These are phyloP conservation scores for Funneliformis caledonium DNA, from an alignment of 371 early-diverging fungal species.

Conservation along the genomic window DNA sequence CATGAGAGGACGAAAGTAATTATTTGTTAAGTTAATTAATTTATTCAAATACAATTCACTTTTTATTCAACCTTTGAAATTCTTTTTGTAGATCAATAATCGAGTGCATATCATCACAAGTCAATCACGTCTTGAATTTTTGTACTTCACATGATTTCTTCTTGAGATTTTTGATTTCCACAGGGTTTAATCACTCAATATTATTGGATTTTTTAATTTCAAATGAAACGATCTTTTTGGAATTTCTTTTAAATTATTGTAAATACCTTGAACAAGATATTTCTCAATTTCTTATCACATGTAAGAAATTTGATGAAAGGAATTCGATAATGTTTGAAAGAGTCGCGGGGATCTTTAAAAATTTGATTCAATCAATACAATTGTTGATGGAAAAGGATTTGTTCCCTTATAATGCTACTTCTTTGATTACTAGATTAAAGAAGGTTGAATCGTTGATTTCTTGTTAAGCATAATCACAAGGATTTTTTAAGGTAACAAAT, in stretches of 20 bases:
- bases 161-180: constrained; percentile 12
- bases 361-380: constrained; percentile 14
- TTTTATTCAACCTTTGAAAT: not conserved
- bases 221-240: constrained; percentile 32
- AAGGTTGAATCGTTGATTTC: not conserved
- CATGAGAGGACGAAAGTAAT: not conserved
- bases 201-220: constrained; percentile 39
- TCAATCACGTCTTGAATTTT: not conserved
- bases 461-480: not conserved
- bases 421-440: constrained; percentile 12
- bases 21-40: not conserved
- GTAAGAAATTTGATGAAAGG: constrained; percentile 14
- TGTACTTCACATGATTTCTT: constrained; percentile 23
- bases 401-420: constrained; percentile 38
- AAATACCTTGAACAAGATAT: constrained; percentile 10
- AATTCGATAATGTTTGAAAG: not conserved
- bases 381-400: not conserved
- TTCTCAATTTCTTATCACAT: not conserved
- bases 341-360: not conserved
- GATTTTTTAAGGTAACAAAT: too few relatives aligned
- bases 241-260: constrained; percentile 31
- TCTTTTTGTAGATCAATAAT: not conserved
- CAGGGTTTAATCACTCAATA: constrained; percentile 4
- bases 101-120: not conserved
- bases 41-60: not conserved